Evolutionary conservation across 305 asterid species (phyloP).

Genomic region (Caryopteris hybrid): DNA sequence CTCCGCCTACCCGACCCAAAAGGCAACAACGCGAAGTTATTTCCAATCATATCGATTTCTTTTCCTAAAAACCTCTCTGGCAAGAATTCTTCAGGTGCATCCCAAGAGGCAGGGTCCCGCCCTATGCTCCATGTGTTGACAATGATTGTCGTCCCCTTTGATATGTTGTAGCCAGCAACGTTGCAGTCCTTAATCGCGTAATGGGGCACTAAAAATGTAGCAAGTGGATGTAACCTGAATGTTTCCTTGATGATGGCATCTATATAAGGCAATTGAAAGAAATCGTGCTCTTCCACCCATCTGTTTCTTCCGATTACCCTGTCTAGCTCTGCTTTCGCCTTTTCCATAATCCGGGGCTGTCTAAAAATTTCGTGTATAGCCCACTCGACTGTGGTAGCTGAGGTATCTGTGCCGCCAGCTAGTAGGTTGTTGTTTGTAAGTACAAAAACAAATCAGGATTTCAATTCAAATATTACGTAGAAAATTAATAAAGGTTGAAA

Average conservation of each 20-base stretch:
- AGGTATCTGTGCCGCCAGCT: no score
- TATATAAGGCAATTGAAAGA: background rate
- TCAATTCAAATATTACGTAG: no score
- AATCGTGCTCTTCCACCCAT: background rate
- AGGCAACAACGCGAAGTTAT: constrained; percentile 30
- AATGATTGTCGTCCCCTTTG: constrained; percentile 32
- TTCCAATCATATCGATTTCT: constrained; percentile 24
- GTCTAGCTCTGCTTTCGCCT: constrained; percentile 1
- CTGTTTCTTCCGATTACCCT: background rate
- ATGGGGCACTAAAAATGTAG: constrained; percentile 33
- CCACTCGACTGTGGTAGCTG: background rate
- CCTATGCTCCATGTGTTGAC: constrained; percentile 49
- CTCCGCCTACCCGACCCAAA: constrained; percentile 36
- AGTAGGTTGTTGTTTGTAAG: no score
- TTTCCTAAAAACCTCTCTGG: constrained; percentile 37
- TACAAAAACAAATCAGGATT: no score
- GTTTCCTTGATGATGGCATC: constrained; percentile 1
- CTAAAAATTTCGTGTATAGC: background rate
- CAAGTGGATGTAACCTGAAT: constrained; percentile 35
- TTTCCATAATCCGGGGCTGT: background rate
- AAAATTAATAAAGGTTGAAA: no score
- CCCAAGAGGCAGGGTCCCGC: constrained; percentile 32
- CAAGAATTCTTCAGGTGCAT: no score
- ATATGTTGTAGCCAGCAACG: constrained; percentile 35
- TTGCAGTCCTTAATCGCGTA: constrained; percentile 33